Conservation (phyloP, 2,329 filamentous ascomycete species). For the Aplosporella prunicola region DNA sequence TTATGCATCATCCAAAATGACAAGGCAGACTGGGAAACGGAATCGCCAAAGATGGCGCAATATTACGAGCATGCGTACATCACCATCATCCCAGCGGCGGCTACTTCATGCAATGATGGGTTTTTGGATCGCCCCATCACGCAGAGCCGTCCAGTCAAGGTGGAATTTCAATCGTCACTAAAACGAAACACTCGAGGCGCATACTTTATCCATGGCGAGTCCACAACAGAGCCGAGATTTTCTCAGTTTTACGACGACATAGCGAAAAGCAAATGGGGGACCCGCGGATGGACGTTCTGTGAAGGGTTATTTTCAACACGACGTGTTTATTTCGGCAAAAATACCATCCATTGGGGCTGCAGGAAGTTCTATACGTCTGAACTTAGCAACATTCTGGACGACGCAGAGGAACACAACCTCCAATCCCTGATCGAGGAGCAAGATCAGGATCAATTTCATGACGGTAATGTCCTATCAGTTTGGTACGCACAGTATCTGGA, state of each 20-base stretch:
- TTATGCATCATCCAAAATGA: slow-evolving; percentile 16
- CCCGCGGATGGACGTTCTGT: background rate
- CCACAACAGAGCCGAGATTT: background rate
- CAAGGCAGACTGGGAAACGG: slow-evolving; percentile 1
- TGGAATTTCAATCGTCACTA: background rate
- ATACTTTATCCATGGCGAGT: background rate
- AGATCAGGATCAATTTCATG: too few species aligned
- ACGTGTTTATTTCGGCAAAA: background rate
- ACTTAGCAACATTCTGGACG: background rate
- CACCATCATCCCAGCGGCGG: slow-evolving; percentile 3
- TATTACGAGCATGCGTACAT: slow-evolving; percentile 11
- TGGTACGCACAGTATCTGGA: background rate
- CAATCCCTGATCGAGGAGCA: background rate
- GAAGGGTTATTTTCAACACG: background rate
- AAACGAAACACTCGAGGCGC: background rate
- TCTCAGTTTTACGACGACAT: background rate
- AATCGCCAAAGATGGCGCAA: slow-evolving; percentile 9
- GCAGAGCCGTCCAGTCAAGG: background rate
- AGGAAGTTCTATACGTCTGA: background rate
- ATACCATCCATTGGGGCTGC: slow-evolving; percentile 1
- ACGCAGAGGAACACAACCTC: background rate
- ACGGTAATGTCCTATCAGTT: too few species aligned
- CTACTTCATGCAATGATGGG: background rate
- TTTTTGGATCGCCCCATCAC: background rate
- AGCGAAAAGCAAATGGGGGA: background rate